Base-by-base conservation (phyloP, 2,329 filamentous ascomycete species). In the Calonectria hongkongensis region DNA sequence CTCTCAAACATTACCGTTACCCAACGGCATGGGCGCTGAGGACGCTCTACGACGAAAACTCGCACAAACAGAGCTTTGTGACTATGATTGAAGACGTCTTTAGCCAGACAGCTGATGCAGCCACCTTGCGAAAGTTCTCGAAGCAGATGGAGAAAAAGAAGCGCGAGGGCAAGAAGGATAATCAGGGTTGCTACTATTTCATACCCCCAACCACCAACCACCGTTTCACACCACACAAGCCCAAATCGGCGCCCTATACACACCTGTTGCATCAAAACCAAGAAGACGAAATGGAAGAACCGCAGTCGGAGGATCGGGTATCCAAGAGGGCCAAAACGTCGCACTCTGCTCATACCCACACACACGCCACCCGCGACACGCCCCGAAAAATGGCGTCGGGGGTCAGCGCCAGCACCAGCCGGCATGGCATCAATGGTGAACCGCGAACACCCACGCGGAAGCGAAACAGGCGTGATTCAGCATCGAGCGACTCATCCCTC, bases 1-100 rank as follows among this genome's bases (percentile, higher is more conserved):
- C 91, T 6, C 81, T 93, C 62, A 84, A 86, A 72, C 87, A 89
- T 78, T 86, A 86, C 73, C 89, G 89, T 71, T 92, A 90, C 80
- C 89, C 90, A 67, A 92, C 91, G 10, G 91, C 91, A 2, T 92
- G 88, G 85, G 90, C 91, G 50, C 84, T 93, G 72, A 87, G 90
- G 66, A 88, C 86, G 16, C 85, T 92, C 72, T 92, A 91, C 81
- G 90, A 92, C 75, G 89, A 92, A 79, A 87, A 88, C 72, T 85
- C 85, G 54, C 81, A 83, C 47, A 86, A 92, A 75, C 82, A 86
- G 18, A 83, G 84, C 43, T 91, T 92, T 77, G 84, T 92, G 71
- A 83, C 85, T 73, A 88, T 92, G 85, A 83, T 92, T 56, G 88
- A 91, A 81, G 87, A 89, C 72, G 86, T 92, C 54, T 92, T 88